These are phyloP conservation scores for Apiosordaria backusii DNA, from an alignment of 495 filamentous ascomycete genomes.

Conservation along the genomic window DNA sequence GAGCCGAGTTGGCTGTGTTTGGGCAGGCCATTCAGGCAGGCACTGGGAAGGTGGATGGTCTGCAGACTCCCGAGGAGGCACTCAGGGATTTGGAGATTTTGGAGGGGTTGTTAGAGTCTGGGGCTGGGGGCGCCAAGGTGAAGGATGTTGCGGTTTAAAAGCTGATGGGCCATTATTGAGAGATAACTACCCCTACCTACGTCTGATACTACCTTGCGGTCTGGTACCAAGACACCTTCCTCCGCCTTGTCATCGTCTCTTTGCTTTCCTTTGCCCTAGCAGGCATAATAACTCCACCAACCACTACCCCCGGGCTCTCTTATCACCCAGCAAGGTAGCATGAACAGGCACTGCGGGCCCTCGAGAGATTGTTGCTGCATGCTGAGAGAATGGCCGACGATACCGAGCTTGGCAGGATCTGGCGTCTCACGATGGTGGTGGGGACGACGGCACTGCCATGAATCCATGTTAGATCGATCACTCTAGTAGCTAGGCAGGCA, in stretches of 20 bases:
- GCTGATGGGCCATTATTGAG: background rate
- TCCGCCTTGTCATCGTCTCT: background rate
- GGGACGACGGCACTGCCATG: background rate
- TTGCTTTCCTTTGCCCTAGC: background rate
- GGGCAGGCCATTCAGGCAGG: constrained; percentile 49
- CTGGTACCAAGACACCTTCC: background rate
- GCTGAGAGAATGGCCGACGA: background rate
- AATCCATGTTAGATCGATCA: background rate
- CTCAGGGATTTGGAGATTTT: constrained; percentile 66
- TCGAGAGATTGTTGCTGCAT: background rate
- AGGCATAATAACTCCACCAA: background rate
- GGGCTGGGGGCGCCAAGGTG: constrained; percentile 48
- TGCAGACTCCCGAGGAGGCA: constrained; percentile 62
- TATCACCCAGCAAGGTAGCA: background rate
- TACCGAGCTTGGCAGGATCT: background rate
- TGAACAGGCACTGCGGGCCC: background rate
- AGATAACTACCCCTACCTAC: constrained; percentile 1
- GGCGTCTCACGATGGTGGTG: background rate
- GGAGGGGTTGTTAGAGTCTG: constrained; percentile 60
- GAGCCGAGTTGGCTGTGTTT: constrained; percentile 64
- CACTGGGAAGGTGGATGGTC: constrained; percentile 37
- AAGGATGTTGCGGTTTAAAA: constrained; percentile 17
- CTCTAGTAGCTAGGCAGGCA: background rate
- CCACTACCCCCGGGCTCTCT: background rate
- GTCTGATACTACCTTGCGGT: too few relatives aligned